Evolutionary conservation across 345 rosid species (phyloP).

Genomic region (Eucalyptus decipiens): DNA sequence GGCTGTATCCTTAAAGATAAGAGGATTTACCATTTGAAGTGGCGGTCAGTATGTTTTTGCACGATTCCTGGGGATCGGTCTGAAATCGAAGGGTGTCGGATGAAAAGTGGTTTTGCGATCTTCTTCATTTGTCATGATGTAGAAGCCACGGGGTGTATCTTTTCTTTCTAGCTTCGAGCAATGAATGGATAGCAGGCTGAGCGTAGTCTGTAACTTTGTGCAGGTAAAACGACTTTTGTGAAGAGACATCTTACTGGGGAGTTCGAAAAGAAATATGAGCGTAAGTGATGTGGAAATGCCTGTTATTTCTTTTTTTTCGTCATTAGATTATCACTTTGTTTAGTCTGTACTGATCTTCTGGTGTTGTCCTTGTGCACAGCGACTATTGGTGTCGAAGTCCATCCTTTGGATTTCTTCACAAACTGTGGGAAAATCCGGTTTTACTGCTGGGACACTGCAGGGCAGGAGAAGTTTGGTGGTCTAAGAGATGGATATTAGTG

Average conservation of each 20-base stretch:
- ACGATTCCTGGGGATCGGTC: background rate
- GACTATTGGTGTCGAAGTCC: conserved; percentile 95
- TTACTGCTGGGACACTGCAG: conserved; percentile 98
- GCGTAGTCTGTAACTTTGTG: background rate
- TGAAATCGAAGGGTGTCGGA: background rate
- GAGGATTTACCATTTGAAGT: background rate
- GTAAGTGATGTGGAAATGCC: conserved; percentile 21
- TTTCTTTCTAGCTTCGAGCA: too few relatives aligned
- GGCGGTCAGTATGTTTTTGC: background rate
- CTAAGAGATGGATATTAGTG: conserved; percentile 95
- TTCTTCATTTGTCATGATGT: background rate
- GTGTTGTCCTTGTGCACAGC: conserved; percentile 20
- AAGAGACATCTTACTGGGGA: conserved; percentile 94
- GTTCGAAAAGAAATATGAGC: conserved; percentile 96
- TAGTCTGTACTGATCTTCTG: background rate
- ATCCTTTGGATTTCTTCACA: conserved; percentile 86
- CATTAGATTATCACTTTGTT: background rate
- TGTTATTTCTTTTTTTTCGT: background rate
- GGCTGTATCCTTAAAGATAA: background rate
- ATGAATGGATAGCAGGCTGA: background rate
- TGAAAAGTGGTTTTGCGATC: background rate
- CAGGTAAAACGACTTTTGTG: conserved; percentile 88
- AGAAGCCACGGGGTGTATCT: background rate
- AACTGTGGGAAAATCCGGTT: conserved; percentile 87
- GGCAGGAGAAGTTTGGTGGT: conserved; percentile 93